Conservation (phyloP, 73 alveolate species). For the Stentor roeselii region DNA sequence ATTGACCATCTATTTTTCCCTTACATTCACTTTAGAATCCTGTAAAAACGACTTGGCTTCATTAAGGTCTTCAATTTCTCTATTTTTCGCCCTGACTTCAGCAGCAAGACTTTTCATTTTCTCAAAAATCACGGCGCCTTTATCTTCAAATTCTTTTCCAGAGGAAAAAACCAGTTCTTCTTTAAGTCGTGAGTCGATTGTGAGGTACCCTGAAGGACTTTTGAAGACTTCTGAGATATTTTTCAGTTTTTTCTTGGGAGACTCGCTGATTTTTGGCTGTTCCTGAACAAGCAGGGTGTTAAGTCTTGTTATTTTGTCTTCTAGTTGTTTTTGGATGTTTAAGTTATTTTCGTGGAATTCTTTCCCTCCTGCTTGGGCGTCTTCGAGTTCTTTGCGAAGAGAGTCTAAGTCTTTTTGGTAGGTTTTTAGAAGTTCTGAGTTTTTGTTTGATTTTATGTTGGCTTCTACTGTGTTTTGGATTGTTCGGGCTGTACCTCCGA, state of each 20-base stretch:
- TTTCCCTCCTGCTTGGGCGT: constrained; percentile 82
- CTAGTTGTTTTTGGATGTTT: neutral
- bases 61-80: neutral
- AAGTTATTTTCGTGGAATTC: neutral
- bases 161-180: neutral
- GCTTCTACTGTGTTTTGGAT: constrained; percentile 85
- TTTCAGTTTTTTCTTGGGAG: neutral
- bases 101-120: neutral
- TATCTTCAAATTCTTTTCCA: neutral
- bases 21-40: constrained; percentile 15
- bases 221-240: neutral
- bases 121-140: constrained; percentile 6
- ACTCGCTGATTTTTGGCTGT: neutral
- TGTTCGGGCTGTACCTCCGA: constrained; percentile 94
- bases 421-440: constrained; percentile 20
- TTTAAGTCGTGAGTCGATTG: neutral
- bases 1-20: neutral
- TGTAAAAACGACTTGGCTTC: neutral
- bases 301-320: neutral
- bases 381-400: constrained; percentile 51
- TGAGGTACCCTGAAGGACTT: neutral
- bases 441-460: constrained; percentile 41
- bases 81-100: neutral
- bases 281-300: neutral
- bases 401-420: constrained; percentile 3